Evolutionary conservation across 169 alveolate genomes (phyloP), one percentile per base, ranked within the genome.

Genomic region (Plasmodium inui): DNA sequence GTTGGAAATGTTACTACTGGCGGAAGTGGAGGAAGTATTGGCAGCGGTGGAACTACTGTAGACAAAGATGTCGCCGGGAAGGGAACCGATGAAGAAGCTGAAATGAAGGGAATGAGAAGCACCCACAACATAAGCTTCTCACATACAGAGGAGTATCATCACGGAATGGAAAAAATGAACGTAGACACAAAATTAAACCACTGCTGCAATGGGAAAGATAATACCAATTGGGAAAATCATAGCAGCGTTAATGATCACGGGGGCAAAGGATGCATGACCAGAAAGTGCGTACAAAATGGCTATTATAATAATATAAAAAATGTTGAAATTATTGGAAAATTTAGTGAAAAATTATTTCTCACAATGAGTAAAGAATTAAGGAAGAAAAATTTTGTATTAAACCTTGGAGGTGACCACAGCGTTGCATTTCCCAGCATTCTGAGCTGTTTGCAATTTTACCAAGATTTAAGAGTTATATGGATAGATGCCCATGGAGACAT

Each of bases 401-500:
- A 83, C 50, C 41, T 96, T 22, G 97, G 97, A 44, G 97, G 97
- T 22, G 97, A 96, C 70, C 97, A 96, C 72, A 61, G 96, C 26
- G 78, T 92, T 10, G 97, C 97, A 19, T 94, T 92, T 37, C 94
- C 96, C 7, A 92, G 97, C 22, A 84, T 96, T 37, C 37, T 86
- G 28, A 95, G 95, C 6, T 37, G 93, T 30, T 74, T 91, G 76
- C 89, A 92, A 34, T 85, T 71, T 12, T 89, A 80, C 71, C 88
- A 90, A n/a, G 72, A 95, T n/a, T 57, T 92, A 26, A 95, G 85
- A 73, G 93, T 96, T 5, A 53, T 96, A 17, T 96, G 97, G 97
- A 79, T 96, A 8, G 97, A 96, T 92, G 97, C 97, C 22, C 97
- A 96, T 89, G 96, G 95, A 1, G 97, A 96, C 70, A 90, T 92